A percentile compares a stretch with the other conserved stretches of the same genome.
Evolutionary conservation across 352 stramenopile species (phyloP).

Genomic region (Peronospora tabacina): DNA sequence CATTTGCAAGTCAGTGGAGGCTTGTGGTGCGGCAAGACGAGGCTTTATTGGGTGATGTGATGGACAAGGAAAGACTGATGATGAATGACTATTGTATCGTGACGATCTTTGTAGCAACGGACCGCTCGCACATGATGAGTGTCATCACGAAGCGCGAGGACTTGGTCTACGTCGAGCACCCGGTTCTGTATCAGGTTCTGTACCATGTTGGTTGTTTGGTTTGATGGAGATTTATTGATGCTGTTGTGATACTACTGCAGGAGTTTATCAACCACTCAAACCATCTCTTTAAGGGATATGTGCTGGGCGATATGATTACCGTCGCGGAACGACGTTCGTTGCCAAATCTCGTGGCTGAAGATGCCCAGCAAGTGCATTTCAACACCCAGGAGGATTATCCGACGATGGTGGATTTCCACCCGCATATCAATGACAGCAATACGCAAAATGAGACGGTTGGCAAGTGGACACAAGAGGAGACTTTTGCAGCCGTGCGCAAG

Average conservation of each 20-base stretch:
- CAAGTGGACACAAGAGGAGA: constrained; percentile 33
- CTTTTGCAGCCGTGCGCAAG: constrained; percentile 45
- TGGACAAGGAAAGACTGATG: constrained; percentile 1
- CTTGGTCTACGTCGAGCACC: constrained; percentile 45
- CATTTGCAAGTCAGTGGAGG: constrained; percentile 80
- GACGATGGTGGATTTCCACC: constrained; percentile 54
- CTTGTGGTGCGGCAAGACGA: constrained; percentile 46
- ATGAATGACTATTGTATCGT: background rate
- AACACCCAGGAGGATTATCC: constrained; percentile 79
- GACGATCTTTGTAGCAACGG: constrained; percentile 39
- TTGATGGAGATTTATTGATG: constrained; percentile 3
- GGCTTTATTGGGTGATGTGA: background rate
- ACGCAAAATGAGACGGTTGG: constrained; percentile 2
- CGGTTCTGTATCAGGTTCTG: constrained; percentile 59
- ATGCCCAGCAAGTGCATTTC: constrained; percentile 56
- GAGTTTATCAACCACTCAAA: constrained; percentile 80
- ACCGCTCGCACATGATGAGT: constrained; percentile 79
- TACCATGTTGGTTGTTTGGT: background rate
- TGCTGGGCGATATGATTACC: constrained; percentile 66
- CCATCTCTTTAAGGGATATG: constrained; percentile 78
- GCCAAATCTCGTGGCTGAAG: constrained; percentile 51
- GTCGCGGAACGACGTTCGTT: constrained; percentile 69
- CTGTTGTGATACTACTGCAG: constrained; percentile 22
- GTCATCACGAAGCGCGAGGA: constrained; percentile 64
- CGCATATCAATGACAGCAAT: constrained; percentile 8